These are phyloP conservation scores for Fusarium paranaense DNA, from an alignment of 2,329 filamentous ascomycete species.

Conservation along the genomic window DNA sequence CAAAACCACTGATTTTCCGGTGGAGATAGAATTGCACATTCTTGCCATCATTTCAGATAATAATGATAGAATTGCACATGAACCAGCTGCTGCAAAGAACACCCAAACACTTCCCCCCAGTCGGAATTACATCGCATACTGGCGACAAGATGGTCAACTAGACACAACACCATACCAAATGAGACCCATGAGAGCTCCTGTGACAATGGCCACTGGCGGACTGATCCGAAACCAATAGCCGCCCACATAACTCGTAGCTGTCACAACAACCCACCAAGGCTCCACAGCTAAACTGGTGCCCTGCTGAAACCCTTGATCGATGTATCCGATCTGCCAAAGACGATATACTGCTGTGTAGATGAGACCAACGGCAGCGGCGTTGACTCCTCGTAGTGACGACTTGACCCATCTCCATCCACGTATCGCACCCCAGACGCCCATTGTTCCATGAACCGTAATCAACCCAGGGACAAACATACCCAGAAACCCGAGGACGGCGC, in stretches of 20 bases:
- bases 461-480: slow-evolving; percentile 66
- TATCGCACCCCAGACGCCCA: slow-evolving; percentile 67
- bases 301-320: slow-evolving; percentile 59
- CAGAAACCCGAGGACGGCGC: slow-evolving; percentile 63
- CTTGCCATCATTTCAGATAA: no score
- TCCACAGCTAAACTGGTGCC: slow-evolving; percentile 68
- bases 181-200: slow-evolving; percentile 51
- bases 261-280: slow-evolving; percentile 74
- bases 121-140: neutral
- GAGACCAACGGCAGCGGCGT: slow-evolving; percentile 70
- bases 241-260: slow-evolving; percentile 60
- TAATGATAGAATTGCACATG: neutral
- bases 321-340: slow-evolving; percentile 71
- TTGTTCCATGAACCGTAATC: slow-evolving; percentile 60
- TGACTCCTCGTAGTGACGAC: slow-evolving; percentile 65
- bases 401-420: slow-evolving; percentile 60
- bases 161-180: slow-evolving; percentile 46
- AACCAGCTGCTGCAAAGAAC: neutral
- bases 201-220: slow-evolving; percentile 48
- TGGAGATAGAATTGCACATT: neutral
- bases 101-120: neutral
- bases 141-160: neutral
- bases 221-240: slow-evolving; percentile 48
- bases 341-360: slow-evolving; percentile 74
- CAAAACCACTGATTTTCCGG: neutral